Evolutionary conservation across 148 eudicot species (phyloP), one percentile per base, ranked within the genome.

Genomic region (Camellia granthamiana): DNA sequence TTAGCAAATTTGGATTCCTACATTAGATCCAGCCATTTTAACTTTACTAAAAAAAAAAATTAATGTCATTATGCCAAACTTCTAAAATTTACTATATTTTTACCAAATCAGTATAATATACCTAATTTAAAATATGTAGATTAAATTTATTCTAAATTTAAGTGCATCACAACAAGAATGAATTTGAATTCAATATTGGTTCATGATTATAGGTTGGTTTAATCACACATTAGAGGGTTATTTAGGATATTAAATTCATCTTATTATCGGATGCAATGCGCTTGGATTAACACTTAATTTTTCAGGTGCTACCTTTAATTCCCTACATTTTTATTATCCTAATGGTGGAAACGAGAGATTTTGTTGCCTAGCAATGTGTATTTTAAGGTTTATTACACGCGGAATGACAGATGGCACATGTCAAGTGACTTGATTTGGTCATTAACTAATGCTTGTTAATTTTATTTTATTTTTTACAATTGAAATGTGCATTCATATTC

Each of bases 181-280:
- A 55, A 52, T 2, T 23, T 11, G 9, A 10, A 12, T 19, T 41
- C 51, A 42, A 7, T 16, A 19, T 6, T 30, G 13, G 66, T 67
- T 16, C 44, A 14, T 65, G 16, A 46, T 41, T 21, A 61, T 19
- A 13, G 58, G 38, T 44, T 64, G 21, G n/a, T 23, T 76, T 58
- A 69, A 13, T 69, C 16, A 3, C 69, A 74, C 38, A 10, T 52
- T 58, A 12, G 19, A 19, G n/a, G 75, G 12, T 43, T 5, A 76
- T 41, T 64, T 76, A 30, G 41, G 83, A 69, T 30, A 77, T 68
- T 62, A 15, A 38, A 15, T 51, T 77, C 80, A 80, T 75, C 82
- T 13, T 10, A 18, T 63, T 72, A 41, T 49, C 43, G 15, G 58
- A 71, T 16, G 59, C 5, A 51, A 54, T 67, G 42, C 9, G 30